Evolutionary conservation across 1,284 basidiomycete genomes (phyloP).

Genomic region (Pseudozyma hubeiensis): DNA sequence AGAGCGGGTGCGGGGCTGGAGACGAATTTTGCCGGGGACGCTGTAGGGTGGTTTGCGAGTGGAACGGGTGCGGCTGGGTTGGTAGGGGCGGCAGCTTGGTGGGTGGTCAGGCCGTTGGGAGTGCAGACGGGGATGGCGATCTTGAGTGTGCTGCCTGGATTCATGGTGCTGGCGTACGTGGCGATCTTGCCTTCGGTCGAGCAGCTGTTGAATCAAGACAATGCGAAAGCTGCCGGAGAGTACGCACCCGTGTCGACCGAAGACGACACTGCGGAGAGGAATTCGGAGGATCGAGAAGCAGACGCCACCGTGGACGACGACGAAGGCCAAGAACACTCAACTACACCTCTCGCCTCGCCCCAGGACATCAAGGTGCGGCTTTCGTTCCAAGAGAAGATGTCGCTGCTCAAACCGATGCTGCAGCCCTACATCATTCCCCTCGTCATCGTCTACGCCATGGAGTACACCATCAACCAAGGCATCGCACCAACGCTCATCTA

Average conservation of each 20-base stretch:
- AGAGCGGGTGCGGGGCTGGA: conserved; percentile 10
- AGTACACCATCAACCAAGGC: conserved; percentile 69
- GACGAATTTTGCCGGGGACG: conserved; percentile 49
- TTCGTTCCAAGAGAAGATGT: conserved; percentile 60
- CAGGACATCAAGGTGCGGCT: conserved; percentile 25
- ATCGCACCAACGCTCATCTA: conserved; percentile 87
- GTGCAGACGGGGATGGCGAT: conserved; percentile 82
- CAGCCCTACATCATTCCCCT: conserved; percentile 63
- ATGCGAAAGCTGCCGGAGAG: not conserved
- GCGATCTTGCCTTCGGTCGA: conserved; percentile 45
- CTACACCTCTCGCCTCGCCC: not conserved
- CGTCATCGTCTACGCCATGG: conserved; percentile 65
- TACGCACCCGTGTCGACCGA: conserved; percentile 29
- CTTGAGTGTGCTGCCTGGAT: conserved; percentile 53
- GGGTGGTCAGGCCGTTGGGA: conserved; percentile 87
- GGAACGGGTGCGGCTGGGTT: conserved; percentile 95
- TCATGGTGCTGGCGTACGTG: conserved; percentile 59
- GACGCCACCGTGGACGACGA: conserved; percentile 6
- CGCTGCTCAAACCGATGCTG: conserved; percentile 62
- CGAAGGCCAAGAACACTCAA: not conserved
- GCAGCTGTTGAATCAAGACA: conserved; percentile 7
- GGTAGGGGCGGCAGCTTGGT: conserved; percentile 92
- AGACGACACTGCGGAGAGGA: not conserved
- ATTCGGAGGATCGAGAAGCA: not conserved
- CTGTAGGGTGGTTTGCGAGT: conserved; percentile 70